Conservation (phyloP, 768 basidiomycete species). For the Boletus sp. region DNA sequence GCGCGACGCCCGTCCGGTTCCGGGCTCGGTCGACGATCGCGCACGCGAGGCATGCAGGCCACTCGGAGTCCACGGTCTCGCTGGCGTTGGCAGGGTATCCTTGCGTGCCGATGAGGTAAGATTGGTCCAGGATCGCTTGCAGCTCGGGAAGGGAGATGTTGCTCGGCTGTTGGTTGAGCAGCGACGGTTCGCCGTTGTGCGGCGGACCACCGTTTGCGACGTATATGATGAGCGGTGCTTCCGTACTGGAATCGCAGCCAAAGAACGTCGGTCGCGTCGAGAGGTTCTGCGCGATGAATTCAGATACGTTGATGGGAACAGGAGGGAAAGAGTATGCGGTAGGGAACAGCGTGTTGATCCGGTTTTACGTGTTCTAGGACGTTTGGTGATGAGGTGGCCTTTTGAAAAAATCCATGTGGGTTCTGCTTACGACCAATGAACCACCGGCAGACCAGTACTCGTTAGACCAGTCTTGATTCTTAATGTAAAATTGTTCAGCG, state of each 20-base stretch:
- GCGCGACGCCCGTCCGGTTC: slow-evolving; percentile 8
- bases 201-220: neutral
- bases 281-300: neutral
- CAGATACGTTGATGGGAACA: neutral
- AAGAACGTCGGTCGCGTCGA: neutral
- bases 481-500: neutral
- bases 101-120: slow-evolving; percentile 41
- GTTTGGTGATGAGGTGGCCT: too few relatives aligned
- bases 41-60: slow-evolving; percentile 45
- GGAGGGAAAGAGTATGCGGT: neutral
- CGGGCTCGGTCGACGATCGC: slow-evolving; percentile 44
- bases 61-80: slow-evolving; percentile 33
- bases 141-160: slow-evolving; percentile 21
- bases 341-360: neutral
- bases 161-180: neutral
- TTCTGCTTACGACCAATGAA: neutral
- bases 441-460: neutral
- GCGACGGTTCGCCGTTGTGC: neutral
- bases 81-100: slow-evolving; percentile 31
- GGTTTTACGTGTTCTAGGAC: neutral
- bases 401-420: neutral
- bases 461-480: neutral
- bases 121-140: slow-evolving; percentile 29
- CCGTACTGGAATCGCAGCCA: neutral
- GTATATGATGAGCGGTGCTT: neutral